A percentile compares a stretch with the other conserved stretches of the same genome.
phyloP scores from a whole-genome alignment of 148 eudicot genomes.

The Fallopia convolvulus region DNA sequence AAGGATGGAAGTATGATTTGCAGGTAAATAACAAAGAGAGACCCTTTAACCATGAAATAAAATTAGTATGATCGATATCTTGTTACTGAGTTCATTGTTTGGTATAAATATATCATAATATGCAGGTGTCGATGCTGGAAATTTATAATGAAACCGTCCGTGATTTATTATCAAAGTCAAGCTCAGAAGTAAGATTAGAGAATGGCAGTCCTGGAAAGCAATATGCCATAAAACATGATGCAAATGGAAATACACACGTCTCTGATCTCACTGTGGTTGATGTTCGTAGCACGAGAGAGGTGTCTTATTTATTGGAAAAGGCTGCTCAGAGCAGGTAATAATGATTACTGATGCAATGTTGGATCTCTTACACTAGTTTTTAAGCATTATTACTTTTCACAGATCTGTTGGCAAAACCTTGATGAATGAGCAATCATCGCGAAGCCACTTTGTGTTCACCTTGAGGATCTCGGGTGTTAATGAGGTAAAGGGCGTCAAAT shows the following conservation, averaged over 20 bases:
- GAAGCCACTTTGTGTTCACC: conserved; percentile 97
- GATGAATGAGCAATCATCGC: conserved; percentile 96
- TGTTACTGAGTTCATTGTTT: neutral
- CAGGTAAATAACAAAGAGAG: conserved; percentile 42
- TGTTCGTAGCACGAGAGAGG: conserved; percentile 82
- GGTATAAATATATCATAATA: neutral
- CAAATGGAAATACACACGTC: conserved; percentile 81
- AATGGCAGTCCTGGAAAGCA: conserved; percentile 56
- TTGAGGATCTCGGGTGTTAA: conserved; percentile 82
- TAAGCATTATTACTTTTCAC: neutral
- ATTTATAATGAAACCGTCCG: conserved; percentile 94
- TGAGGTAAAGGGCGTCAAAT: conserved; percentile 39
- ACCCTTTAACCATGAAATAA: neutral
- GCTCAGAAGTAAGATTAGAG: conserved; percentile 40
- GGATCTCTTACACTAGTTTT: neutral
- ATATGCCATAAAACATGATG: conserved; percentile 79
- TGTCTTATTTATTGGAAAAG: conserved; percentile 75
- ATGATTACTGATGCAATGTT: neutral
- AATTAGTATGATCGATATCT: neutral
- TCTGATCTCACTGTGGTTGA: conserved; percentile 88
- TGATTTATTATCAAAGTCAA: conserved; percentile 61
- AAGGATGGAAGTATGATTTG: conserved; percentile 97
- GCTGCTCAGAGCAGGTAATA: conserved; percentile 96
- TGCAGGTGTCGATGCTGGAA: conserved; percentile 93
- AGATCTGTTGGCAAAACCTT: conserved; percentile 95